phyloP scores from a whole-genome alignment of 768 basidiomycete species.

The Russula foetens region DNA sequence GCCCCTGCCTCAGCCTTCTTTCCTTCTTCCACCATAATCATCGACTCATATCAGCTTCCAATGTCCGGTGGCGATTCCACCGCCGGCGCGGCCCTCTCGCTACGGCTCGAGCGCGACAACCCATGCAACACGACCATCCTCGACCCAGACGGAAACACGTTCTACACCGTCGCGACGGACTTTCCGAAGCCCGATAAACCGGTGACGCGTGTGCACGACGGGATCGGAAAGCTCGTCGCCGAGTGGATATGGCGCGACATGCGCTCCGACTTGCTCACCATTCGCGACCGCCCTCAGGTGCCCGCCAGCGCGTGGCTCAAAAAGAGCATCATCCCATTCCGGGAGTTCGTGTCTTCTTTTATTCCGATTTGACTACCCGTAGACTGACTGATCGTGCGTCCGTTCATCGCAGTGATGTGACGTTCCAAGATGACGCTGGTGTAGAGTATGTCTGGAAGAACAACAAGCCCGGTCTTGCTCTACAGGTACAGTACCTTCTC shows the following conservation, averaged over 20 bases:
- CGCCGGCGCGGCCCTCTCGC: not conserved
- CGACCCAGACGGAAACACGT: not conserved
- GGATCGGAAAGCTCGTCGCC: slow-evolving; percentile 13
- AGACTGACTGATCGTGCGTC: not conserved
- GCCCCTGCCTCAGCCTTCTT: too few species aligned
- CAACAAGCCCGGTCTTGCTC: slow-evolving; percentile 10
- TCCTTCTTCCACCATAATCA: not conserved
- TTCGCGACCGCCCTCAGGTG: not conserved
- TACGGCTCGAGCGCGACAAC: slow-evolving; percentile 15
- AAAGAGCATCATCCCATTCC: slow-evolving; percentile 18
- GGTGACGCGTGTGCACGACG: slow-evolving; percentile 10
- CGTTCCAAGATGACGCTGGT: slow-evolving; percentile 11
- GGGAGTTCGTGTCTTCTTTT: not conserved
- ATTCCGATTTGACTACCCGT: not conserved
- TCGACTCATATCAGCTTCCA: not conserved
- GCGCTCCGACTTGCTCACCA: slow-evolving; percentile 19
- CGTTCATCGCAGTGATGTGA: slow-evolving; percentile 5
- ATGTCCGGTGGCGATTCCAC: not conserved
- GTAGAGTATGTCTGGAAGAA: slow-evolving; percentile 15
- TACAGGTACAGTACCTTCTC: slow-evolving; percentile 1
- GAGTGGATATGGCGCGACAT: slow-evolving; percentile 19
- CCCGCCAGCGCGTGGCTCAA: slow-evolving; percentile 18
- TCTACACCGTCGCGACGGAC: slow-evolving; percentile 18
- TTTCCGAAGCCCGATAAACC: slow-evolving; percentile 8
- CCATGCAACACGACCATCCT: slow-evolving; percentile 19